Base-by-base conservation (phyloP, 2,329 filamentous ascomycete species). In the Chalara sp. region DNA sequence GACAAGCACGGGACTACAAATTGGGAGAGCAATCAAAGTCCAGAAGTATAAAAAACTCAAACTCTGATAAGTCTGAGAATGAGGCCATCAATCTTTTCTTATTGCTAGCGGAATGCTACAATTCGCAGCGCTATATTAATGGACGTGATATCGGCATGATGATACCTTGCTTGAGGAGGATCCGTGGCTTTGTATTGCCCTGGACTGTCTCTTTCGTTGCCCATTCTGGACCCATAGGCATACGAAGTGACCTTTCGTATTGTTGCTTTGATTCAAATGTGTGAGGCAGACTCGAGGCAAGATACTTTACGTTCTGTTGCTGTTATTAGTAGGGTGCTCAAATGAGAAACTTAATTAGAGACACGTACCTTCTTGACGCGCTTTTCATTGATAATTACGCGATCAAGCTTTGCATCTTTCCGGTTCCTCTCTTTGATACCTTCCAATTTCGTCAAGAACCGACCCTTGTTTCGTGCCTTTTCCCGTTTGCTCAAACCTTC, bases 201-300 rank as follows among this genome's bases (percentile, higher is more conserved):
- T 97, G 91, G 78, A 93, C 93, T 11, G 87, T 89, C 73, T 89
- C 83, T 79, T 96, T 96, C n/a, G 92, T 97, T 60, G 84, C 83
- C 91, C 92, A 99, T 70, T 99, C 92, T 12, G 87, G 89, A 1
- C 93, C 93, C 54, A 97, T 81, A 1, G 93, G 93, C 58, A 96
- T 71, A 42, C 92, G 78, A 52, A 97, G 73, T 57, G 86, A 87
- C 47, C 92, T 76, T 75, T 99, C 93, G 70, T 97, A 97, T 74
- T 96, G 90, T 64, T 87, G 79, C 59, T 78, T 79, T 31, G 80
- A 89, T 75, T 96, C 92, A 68, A 90, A 97, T n/a, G 84, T 84
- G 70, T 95, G 88, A 46, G 93, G 93, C 47, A 99, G 74, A 61
- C 83, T 80, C 6, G 83, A 82, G 13, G 93, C 91, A 62, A 96